phyloP scores from a whole-genome alignment of 495 filamentous ascomycete genomes.

The Podospora bellae-mahoneyi region DNA sequence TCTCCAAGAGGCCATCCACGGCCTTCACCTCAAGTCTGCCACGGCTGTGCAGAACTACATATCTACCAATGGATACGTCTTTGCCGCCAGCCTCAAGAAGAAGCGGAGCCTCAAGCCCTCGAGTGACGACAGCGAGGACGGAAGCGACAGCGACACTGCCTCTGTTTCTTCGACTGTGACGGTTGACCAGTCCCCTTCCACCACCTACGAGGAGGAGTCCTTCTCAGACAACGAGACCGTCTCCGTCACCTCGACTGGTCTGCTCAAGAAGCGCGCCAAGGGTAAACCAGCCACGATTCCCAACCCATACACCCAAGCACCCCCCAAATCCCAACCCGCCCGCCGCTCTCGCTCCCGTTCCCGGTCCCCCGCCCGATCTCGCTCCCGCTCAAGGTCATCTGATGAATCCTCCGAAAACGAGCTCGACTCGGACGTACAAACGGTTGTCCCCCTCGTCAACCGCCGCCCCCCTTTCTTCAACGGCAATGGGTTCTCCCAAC shows the following conservation, averaged over 20 bases:
- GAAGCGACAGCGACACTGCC: slow-evolving; percentile 24
- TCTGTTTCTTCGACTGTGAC: slow-evolving; percentile 31
- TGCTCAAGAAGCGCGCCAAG: slow-evolving; percentile 10
- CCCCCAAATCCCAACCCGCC: slow-evolving; percentile 3
- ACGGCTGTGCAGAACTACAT: slow-evolving; percentile 40
- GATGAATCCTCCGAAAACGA: neutral
- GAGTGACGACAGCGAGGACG: slow-evolving; percentile 16
- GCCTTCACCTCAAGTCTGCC: slow-evolving; percentile 36
- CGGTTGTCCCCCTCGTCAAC: neutral
- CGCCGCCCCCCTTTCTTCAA: slow-evolving; percentile 5
- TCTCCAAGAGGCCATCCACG: slow-evolving; percentile 24
- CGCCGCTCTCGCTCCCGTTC: slow-evolving; percentile 24
- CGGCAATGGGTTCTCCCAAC: slow-evolving; percentile 1
- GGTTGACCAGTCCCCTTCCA: slow-evolving; percentile 26
- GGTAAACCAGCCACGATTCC: slow-evolving; percentile 7
- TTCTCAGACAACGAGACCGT: slow-evolving; percentile 33
- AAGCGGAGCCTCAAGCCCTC: slow-evolving; percentile 5
- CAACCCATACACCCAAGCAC: neutral
- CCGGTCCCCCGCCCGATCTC: slow-evolving; percentile 36
- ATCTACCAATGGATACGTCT: slow-evolving; percentile 34
- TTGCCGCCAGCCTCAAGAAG: slow-evolving; percentile 22
- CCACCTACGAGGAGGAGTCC: slow-evolving; percentile 29
- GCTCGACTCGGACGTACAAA: neutral
- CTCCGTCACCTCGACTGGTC: slow-evolving; percentile 16
- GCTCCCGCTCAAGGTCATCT: slow-evolving; percentile 16